phyloP scores from a whole-genome alignment of 768 basidiomycete species.

The Cystobasidium onofrii region DNA sequence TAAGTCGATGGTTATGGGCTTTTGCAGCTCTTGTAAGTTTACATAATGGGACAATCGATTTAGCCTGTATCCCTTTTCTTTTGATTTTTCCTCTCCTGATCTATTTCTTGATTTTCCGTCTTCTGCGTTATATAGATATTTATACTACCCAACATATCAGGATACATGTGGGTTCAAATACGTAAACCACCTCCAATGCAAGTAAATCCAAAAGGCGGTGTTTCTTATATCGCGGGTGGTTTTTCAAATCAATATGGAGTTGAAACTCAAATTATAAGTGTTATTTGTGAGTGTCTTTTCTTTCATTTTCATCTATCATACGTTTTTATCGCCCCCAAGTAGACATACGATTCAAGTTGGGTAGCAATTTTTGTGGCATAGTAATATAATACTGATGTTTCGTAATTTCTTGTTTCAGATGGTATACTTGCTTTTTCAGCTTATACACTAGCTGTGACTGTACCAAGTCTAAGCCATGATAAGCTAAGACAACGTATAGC shows the following conservation, averaged over 20 bases:
- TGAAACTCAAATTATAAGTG: slow-evolving; percentile 77
- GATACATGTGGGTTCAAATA: slow-evolving; percentile 95
- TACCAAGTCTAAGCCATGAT: slow-evolving; percentile 63
- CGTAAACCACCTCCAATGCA: slow-evolving; percentile 62
- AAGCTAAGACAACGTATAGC: slow-evolving; percentile 70
- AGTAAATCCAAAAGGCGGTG: slow-evolving; percentile 51
- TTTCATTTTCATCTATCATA: neutral
- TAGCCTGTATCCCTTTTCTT: too few species aligned
- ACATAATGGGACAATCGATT: too few species aligned
- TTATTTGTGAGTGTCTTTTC: slow-evolving; percentile 61
- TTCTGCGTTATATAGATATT: slow-evolving; percentile 46
- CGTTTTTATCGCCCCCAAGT: too few species aligned
- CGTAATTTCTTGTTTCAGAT: slow-evolving; percentile 58
- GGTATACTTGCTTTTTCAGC: slow-evolving; percentile 70
- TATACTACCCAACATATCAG: slow-evolving; percentile 76
- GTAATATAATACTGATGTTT: too few species aligned
- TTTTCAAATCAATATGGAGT: slow-evolving; percentile 86
- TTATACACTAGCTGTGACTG: slow-evolving; percentile 60
- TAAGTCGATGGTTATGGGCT: slow-evolving; percentile 42
- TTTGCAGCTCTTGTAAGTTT: slow-evolving; percentile 30
- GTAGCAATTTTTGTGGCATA: too few species aligned
- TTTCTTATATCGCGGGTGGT: slow-evolving; percentile 70
- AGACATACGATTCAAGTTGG: too few species aligned
- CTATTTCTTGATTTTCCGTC: slow-evolving; percentile 27
- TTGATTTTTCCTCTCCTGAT: too few species aligned